Evolutionary conservation across 108 stramenopile species (phyloP), one percentile per base, ranked within the genome.

Genomic region (Stephanodiscus minutulus): DNA sequence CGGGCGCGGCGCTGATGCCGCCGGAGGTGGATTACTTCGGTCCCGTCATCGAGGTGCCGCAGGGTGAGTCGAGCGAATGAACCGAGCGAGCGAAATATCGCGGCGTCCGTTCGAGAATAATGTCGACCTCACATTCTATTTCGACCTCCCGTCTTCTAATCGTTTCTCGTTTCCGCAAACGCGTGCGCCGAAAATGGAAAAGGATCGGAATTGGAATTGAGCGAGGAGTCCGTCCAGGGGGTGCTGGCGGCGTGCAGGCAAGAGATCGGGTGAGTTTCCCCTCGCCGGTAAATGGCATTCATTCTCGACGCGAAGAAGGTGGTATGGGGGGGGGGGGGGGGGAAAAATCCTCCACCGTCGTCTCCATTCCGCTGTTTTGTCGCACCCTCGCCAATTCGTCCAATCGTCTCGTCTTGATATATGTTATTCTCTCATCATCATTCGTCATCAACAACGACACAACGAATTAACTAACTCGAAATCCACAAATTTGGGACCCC

Each of bases 221-320:
- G 56, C 64, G 89, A 93, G 68, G 88, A 89, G 28, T 89, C 70
- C 37, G 86, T 93, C 10, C 68, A 89, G 66, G 88, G 87, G 28
- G 77, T 93, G 6, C 73, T 93, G 17, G 73, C 70, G 20, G 92
- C 92, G 8, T 93, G 92, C 66, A 84, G 92, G 43, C 64, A 80
- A 57, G 92, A 93, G 64, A 86, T 93, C 17, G 92, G 73, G 73
- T 74, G 21, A 31, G 55, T 56, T 31, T 5, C 3, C 13, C 31
- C 11, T 25, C 2, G 29, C 17, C 18, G 3, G 17, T 56, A 0
- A 33, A 17, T 44, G 43, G 13, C 10, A 39, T 44, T 44, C 15
- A 13, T 15, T 13, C 1, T 41, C 39, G 39, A 41, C 8, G 11
- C 39, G 8, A 9, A n/a, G n/a, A n/a, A n/a, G n/a, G n/a, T n/a